phyloP scores from a whole-genome alignment of 2,329 filamentous ascomycete genomes.

The Aotearoamyces nothofagi region DNA sequence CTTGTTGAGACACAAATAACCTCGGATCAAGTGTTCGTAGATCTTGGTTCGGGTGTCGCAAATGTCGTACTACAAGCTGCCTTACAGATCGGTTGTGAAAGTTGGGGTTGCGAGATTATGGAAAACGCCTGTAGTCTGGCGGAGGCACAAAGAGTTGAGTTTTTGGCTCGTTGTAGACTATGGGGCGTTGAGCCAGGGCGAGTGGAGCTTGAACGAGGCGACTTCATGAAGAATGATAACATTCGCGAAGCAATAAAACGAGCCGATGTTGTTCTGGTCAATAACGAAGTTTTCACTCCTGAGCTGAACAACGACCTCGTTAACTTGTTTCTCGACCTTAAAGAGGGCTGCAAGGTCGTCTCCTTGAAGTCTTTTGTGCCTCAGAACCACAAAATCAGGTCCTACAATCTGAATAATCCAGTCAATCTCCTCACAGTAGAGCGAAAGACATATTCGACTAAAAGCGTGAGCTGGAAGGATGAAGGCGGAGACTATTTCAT shows the following conservation, averaged over 20 bases:
- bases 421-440: constrained; percentile 70
- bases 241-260: constrained; percentile 62
- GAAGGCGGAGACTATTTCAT: constrained; percentile 77
- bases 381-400: constrained; percentile 58
- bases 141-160: constrained; percentile 66
- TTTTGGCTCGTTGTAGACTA: constrained; percentile 67
- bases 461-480: constrained; percentile 79
- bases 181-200: constrained; percentile 76
- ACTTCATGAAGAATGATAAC: constrained; percentile 61
- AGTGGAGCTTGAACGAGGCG: constrained; percentile 67
- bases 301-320: constrained; percentile 73
- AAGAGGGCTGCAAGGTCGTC: constrained; percentile 77
- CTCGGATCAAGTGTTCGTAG: constrained; percentile 78
- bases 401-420: constrained; percentile 61
- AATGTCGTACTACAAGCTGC: constrained; percentile 93
- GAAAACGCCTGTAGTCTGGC: constrained; percentile 74
- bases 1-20: constrained; percentile 63
- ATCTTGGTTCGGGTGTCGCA: constrained; percentile 88
- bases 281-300: constrained; percentile 92
- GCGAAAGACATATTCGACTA: constrained; percentile 52
- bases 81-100: constrained; percentile 83
- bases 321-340: constrained; percentile 85
- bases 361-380: constrained; percentile 87
- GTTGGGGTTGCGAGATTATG: constrained; percentile 96
- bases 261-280: constrained; percentile 92